Conservation (phyloP, 441 rosid genomes). For the Populus hybrid region DNA sequence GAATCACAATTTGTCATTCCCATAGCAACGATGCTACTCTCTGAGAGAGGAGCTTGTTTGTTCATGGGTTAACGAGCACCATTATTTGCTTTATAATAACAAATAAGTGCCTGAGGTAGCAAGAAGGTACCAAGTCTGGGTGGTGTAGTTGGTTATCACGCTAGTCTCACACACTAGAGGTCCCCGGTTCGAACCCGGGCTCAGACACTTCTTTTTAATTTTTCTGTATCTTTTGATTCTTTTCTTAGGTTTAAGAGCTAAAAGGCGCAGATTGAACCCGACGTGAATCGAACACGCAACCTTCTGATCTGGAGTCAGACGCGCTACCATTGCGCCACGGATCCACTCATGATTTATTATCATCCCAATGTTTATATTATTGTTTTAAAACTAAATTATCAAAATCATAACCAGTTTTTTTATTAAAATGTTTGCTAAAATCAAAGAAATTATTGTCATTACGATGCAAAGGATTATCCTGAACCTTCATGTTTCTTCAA, state of each 20-base stretch:
- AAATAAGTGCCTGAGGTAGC: too few species aligned
- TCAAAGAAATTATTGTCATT: neutral
- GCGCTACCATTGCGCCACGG: conserved; percentile 99
- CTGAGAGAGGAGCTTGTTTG: too few species aligned
- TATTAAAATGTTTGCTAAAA: neutral
- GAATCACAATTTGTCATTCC: neutral
- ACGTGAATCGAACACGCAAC: conserved; percentile 97
- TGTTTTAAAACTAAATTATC: too few species aligned
- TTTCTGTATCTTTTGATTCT: too few species aligned
- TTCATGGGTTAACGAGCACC: too few species aligned
- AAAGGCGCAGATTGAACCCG: conserved; percentile 46
- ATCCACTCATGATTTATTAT: conserved; percentile 28
- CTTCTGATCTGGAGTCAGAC: conserved; percentile 99
- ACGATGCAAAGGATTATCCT: neutral
- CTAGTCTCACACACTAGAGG: conserved; percentile 99
- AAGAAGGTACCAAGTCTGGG: conserved; percentile 48
- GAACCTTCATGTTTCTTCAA: neutral
- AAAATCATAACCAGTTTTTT: neutral
- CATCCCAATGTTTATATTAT: too few species aligned
- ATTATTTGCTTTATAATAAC: too few species aligned
- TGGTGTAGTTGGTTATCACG: conserved; percentile 99
- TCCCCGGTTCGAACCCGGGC: conserved; percentile 99
- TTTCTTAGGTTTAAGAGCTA: too few species aligned
- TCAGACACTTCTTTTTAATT: conserved; percentile 31
- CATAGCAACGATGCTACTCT: neutral